phyloP scores from a whole-genome alignment of 108 stramenopile species.

The Pseudonitzschia multiseries region DNA sequence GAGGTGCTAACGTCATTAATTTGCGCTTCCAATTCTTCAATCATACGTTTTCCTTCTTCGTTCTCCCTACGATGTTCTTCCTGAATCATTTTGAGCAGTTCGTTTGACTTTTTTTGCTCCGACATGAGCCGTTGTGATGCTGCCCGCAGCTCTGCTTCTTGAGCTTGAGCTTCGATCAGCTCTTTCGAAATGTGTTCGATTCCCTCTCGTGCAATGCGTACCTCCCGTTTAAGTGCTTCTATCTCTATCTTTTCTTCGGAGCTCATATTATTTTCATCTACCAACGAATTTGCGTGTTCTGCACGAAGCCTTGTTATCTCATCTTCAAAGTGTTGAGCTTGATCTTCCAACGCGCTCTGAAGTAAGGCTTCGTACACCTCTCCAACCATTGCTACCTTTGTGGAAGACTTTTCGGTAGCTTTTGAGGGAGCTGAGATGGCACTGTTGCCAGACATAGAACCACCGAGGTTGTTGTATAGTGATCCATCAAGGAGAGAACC shows the following conservation, averaged over 20 bases:
- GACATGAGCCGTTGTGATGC: constrained; percentile 60
- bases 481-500: neutral
- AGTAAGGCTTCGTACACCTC: constrained; percentile 87
- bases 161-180: constrained; percentile 62
- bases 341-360: constrained; percentile 89
- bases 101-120: constrained; percentile 72
- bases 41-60: constrained; percentile 39
- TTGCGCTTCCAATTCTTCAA: constrained; percentile 83
- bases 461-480: neutral
- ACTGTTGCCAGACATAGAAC: neutral
- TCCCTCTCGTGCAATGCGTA: constrained; percentile 41
- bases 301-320: constrained; percentile 71
- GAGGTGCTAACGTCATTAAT: constrained; percentile 81
- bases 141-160: constrained; percentile 64
- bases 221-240: constrained; percentile 49
- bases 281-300: constrained; percentile 50
- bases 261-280: constrained; percentile 49
- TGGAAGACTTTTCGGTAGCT: constrained; percentile 46
- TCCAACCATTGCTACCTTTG: constrained; percentile 82
- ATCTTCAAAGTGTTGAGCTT: constrained; percentile 84
- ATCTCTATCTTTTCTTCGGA: constrained; percentile 60
- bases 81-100: constrained; percentile 68
- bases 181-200: constrained; percentile 46
- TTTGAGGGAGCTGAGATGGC: neutral
- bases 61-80: constrained; percentile 53